phyloP scores from a whole-genome alignment of 179 eudicot genomes.

The Silene coronaria region DNA sequence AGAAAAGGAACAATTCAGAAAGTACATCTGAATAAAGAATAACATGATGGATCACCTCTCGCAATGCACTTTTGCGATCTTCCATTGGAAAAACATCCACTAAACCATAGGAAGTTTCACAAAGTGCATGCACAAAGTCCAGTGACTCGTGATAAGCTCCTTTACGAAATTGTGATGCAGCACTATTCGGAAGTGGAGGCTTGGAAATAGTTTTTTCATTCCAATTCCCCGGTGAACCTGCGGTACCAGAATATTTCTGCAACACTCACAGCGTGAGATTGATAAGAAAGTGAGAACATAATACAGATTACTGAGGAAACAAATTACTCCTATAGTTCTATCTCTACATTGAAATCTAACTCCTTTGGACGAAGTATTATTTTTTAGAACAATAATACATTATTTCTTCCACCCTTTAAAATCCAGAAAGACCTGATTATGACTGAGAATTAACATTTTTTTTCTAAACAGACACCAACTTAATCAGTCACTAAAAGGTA shows the following conservation, averaged over 20 bases:
- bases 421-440: neutral
- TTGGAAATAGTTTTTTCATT: constrained; percentile 52
- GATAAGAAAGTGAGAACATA: constrained; percentile 8
- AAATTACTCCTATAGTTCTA: neutral
- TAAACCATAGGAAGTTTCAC: constrained; percentile 95
- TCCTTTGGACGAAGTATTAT: neutral
- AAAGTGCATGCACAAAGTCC: constrained; percentile 83
- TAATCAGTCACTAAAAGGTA: neutral
- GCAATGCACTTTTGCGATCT: constrained; percentile 89
- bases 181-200: constrained; percentile 83
- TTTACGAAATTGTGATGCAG: constrained; percentile 70
- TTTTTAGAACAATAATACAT: neutral
- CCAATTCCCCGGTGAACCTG: constrained; percentile 43
- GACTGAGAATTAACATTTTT: neutral
- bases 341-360: neutral
- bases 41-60: constrained; percentile 56
- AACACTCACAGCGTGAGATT: neutral
- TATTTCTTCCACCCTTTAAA: neutral
- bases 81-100: constrained; percentile 91
- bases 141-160: constrained; percentile 96
- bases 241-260: constrained; percentile 58
- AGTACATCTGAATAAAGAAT: neutral
- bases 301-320: neutral
- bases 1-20: constrained; percentile 1
- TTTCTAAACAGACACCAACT: neutral